Evolutionary conservation across 441 rosid species (phyloP), one percentile per base, ranked within the genome.

Genomic region (Theobroma grandiflorum): DNA sequence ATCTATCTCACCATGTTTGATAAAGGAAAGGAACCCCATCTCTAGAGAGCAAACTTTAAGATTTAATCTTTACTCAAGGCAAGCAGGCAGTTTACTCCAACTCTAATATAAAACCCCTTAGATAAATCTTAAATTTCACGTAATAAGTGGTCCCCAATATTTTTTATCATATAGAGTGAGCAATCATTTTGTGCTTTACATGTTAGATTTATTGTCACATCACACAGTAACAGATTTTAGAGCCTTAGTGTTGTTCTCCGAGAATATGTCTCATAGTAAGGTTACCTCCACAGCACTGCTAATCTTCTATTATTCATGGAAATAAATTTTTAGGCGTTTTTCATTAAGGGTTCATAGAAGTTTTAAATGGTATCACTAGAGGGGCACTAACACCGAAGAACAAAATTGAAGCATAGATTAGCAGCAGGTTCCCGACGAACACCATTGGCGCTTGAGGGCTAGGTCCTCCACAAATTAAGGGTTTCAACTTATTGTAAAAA

Each of bases 321-420:
- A 45, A 69, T 69, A 45, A 45, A 45, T 45, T 45, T 45, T 45
- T 37, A 69, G 33, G 55, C 73, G 45, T 26, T 22, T 69, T 5
- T 26, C 9, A 69, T 69, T 26, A 43, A 42, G 50, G 33, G 8
- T 67, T 20, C 72, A n/a, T 67, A n/a, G 15, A 42, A n/a, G 35
- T 42, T 64, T 42, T 40, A 42, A 18, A 40, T 40, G 71, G 15
- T 26, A 69, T 37, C 57, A 69, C 74, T 69, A 69, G 57, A 69
- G 5, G 38, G 57, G 57, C 57, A 69, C 38, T 47, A 47, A 67
- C 43, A 20, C 8, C 22, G 31, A 43, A 67, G 35, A 43, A 67
- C 6, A 3, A 45, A 68, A 45, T 49, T 35, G 8, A 42, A 26
- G 31, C 26, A 49, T 7, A 43, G 53, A 68, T 68, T 68, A 49